Base-by-base conservation (phyloP, 306 rosid species). In the Ochetophila trinervis region DNA sequence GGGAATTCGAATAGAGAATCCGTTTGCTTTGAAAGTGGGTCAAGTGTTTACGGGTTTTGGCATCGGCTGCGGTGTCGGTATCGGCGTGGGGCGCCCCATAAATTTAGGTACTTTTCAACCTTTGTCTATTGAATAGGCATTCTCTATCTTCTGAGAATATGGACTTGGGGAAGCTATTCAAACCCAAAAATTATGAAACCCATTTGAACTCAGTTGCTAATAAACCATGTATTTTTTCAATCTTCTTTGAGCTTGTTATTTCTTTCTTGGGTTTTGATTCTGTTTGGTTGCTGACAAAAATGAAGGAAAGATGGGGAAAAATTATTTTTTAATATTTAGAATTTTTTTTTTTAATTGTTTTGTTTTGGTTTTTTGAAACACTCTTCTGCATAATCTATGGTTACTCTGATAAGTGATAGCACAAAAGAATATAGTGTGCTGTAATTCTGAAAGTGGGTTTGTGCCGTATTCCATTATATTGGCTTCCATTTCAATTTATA, bases 41-140 rank as follows among this genome's bases (percentile, higher is more conserved):
- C 96, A 89, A 84, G 93, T 93, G 45, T 93, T 89, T 62, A 93
- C 98, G 5, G 98, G 96, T 72, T 93, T 93, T 77, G 98, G 98
- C 75, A 56, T 93, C 58, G 94, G 95, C 14, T 93, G 97, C 55
- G 96, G 96, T 58, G 79, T 86, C 47, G 98, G 98, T 45, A 86
- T 93, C 81, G 98, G 98, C 69, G 89, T 87, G 78, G 98, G 98
- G 13, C 93, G 91, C 74, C 98, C 98, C 74, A 72, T 93, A 60
- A 89, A 93, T 83, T 69, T 93, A 67, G 93, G 98, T 89, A 87
- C 4, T 21, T 40, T 9, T 55, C 32, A 13, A 36, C 6, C 27
- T 42, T 21, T 68, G 45, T 62, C 45, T 40, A n/a, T 35, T 21
- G 13, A 16, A 7, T 4, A 27, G 19, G 21, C 21, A 16, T 18